Conservation (phyloP, 2,329 filamentous ascomycete species). For the Phialophora chinensis region DNA sequence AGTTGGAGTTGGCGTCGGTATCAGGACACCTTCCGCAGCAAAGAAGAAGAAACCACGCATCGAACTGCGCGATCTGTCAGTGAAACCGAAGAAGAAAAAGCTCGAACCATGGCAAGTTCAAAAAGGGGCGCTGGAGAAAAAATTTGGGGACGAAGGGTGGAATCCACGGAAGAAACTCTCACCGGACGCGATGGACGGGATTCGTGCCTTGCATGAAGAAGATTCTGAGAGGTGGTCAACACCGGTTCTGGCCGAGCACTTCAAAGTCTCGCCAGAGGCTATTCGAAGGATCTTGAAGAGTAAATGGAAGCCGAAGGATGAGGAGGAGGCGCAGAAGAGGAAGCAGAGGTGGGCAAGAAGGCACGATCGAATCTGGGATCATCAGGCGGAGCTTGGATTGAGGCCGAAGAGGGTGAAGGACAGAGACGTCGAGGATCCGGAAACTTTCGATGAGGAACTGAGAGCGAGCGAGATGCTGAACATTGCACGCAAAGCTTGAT, state of each 20-base stretch:
- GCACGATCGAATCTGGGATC: conserved; percentile 54
- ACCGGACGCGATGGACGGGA: conserved; percentile 88
- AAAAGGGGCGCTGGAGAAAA: conserved; percentile 74
- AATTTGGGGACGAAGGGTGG: conserved; percentile 80
- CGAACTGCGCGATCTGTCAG: conserved; percentile 21
- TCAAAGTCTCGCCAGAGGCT: conserved; percentile 84
- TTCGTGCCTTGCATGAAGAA: conserved; percentile 78
- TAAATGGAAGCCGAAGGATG: conserved; percentile 52
- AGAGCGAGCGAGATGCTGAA: conserved; percentile 35
- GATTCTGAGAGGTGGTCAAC: conserved; percentile 81
- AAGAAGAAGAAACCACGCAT: conserved; percentile 22
- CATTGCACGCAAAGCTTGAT: conserved; percentile 33
- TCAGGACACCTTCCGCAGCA: background rate
- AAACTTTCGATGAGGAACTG: conserved; percentile 38
- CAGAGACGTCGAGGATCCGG: conserved; percentile 31
- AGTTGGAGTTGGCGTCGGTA: conserved; percentile 4
- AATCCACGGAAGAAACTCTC: conserved; percentile 83
- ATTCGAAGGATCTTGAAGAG: conserved; percentile 81
- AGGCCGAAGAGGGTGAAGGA: conserved; percentile 59
- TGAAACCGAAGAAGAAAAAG: conserved; percentile 21
- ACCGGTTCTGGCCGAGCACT: conserved; percentile 73
- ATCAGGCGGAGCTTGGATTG: conserved; percentile 57
- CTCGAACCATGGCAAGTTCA: conserved; percentile 72
- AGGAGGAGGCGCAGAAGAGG: conserved; percentile 48
- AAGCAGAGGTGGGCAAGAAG: conserved; percentile 53